phyloP scores from a whole-genome alignment of 2,329 filamentous ascomycete species.

The Cephalotrichum gorgonifer region DNA sequence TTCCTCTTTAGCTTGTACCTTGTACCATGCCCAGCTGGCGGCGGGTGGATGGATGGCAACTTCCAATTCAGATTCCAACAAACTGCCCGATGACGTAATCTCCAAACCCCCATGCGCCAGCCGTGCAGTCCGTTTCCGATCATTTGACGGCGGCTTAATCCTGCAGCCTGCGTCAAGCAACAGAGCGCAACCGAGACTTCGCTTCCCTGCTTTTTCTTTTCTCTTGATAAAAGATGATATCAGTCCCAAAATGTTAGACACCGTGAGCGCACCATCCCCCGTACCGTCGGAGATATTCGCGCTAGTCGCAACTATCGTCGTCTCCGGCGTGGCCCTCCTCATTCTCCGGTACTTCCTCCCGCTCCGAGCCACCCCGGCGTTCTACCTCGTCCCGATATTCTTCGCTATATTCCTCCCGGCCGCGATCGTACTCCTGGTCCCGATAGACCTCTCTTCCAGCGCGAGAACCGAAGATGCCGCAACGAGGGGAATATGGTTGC shows the following conservation, averaged over 20 bases:
- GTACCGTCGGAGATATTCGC: slow-evolving; percentile 75
- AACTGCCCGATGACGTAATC: slow-evolving; percentile 1
- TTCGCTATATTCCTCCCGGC: slow-evolving; percentile 89
- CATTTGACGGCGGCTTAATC: too few relatives aligned
- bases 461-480: slow-evolving; percentile 61
- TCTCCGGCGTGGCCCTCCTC: slow-evolving; percentile 69
- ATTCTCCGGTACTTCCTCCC: slow-evolving; percentile 86
- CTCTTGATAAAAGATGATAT: slow-evolving; percentile 11
- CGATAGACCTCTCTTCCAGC: slow-evolving; percentile 88
- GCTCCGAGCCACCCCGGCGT: slow-evolving; percentile 79
- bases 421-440: slow-evolving; percentile 83
- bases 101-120: neutral
- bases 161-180: neutral
- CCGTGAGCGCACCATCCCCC: slow-evolving; percentile 44
- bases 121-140: neutral
- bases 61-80: too few relatives aligned
- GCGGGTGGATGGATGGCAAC: too few relatives aligned
- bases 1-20: neutral
- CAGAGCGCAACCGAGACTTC: neutral
- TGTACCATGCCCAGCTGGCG: too few relatives aligned
- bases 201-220: neutral
- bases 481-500: slow-evolving; percentile 78
- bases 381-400: slow-evolving; percentile 86
- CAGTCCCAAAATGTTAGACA: slow-evolving; percentile 38
- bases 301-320: slow-evolving; percentile 57